Conservation (phyloP, 306 rosid genomes). For the Calophaca sinica region DNA sequence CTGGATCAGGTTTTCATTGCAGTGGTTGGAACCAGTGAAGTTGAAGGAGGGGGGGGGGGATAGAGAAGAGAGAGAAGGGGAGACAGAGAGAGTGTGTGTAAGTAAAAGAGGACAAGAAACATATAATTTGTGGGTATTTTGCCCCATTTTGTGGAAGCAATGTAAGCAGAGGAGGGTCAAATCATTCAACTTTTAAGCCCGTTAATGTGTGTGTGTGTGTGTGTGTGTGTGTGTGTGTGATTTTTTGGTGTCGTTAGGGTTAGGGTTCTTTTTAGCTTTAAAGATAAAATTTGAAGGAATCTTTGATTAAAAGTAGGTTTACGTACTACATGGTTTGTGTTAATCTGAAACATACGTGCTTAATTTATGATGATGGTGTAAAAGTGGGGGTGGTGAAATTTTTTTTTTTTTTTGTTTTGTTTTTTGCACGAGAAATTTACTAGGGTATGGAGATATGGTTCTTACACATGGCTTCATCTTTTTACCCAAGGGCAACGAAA, state of each 20-base stretch:
- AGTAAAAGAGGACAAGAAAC: constrained; percentile 43
- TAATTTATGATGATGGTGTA: constrained; percentile 6
- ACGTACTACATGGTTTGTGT: constrained; percentile 16
- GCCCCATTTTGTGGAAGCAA: constrained; percentile 55
- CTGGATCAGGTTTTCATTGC: constrained; percentile 23
- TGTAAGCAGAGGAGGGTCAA: constrained; percentile 49
- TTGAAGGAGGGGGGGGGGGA: neutral
- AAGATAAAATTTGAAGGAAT: constrained; percentile 39
- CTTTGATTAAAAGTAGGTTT: constrained; percentile 27
- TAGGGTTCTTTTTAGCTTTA: constrained; percentile 33
- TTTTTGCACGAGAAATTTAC: constrained; percentile 19
- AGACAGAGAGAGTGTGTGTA: constrained; percentile 16
- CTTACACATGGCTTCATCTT: constrained; percentile 14
- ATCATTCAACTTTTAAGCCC: constrained; percentile 49
- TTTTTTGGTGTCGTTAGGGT: constrained; percentile 39
- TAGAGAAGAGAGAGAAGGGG: neutral
- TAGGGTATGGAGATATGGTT: neutral
- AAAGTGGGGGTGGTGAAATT: constrained; percentile 10
- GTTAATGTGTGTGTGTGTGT: constrained; percentile 36
- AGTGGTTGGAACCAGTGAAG: constrained; percentile 17
- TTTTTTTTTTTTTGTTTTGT: no score
- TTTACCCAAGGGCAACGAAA: constrained; percentile 43
- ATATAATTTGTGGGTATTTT: constrained; percentile 58
- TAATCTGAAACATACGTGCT: constrained; percentile 2
- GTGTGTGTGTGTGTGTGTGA: constrained; percentile 6